Conservation (phyloP, 1,284 basidiomycete species). For the Xerocomus nothofagi region DNA sequence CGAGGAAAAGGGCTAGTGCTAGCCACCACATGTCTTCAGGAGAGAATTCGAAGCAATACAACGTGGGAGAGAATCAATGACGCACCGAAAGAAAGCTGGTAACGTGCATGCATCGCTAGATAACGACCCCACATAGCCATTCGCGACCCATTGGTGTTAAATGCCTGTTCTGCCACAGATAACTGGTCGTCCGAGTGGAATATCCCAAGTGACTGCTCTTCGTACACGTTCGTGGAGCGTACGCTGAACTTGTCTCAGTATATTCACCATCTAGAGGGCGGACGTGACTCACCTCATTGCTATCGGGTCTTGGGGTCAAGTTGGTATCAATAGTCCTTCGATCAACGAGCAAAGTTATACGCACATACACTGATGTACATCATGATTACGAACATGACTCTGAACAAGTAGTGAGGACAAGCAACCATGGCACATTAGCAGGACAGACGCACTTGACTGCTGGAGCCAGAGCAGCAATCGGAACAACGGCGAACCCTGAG, state of each 20-base stretch:
- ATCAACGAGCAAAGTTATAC: slow-evolving; percentile 31
- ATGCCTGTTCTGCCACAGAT: slow-evolving; percentile 48
- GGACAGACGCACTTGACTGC: slow-evolving; percentile 70
- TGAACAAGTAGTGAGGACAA: slow-evolving; percentile 26
- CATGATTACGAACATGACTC: slow-evolving; percentile 85
- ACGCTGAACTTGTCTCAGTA: slow-evolving; percentile 51
- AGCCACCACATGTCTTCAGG: slow-evolving; percentile 88
- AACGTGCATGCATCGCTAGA: slow-evolving; percentile 76
- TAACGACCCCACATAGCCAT: slow-evolving; percentile 75
- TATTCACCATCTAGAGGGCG: neutral
- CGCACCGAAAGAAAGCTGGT: slow-evolving; percentile 85
- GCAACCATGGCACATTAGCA: neutral
- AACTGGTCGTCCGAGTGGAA: slow-evolving; percentile 56
- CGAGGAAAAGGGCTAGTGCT: slow-evolving; percentile 70
- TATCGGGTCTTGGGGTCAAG: slow-evolving; percentile 55
- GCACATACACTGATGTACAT: slow-evolving; percentile 82
- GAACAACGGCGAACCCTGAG: slow-evolving; percentile 82
- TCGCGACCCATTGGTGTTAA: slow-evolving; percentile 47
- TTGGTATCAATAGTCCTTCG: slow-evolving; percentile 6
- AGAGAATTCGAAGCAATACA: slow-evolving; percentile 1
- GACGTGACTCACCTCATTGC: slow-evolving; percentile 62
- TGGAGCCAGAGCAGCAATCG: slow-evolving; percentile 72
- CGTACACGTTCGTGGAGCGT: slow-evolving; percentile 98
- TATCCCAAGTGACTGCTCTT: slow-evolving; percentile 84
- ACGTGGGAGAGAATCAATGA: neutral